Conservation (phyloP, 2,329 filamentous ascomycete genomes). For the Incumbomyces lentus region DNA sequence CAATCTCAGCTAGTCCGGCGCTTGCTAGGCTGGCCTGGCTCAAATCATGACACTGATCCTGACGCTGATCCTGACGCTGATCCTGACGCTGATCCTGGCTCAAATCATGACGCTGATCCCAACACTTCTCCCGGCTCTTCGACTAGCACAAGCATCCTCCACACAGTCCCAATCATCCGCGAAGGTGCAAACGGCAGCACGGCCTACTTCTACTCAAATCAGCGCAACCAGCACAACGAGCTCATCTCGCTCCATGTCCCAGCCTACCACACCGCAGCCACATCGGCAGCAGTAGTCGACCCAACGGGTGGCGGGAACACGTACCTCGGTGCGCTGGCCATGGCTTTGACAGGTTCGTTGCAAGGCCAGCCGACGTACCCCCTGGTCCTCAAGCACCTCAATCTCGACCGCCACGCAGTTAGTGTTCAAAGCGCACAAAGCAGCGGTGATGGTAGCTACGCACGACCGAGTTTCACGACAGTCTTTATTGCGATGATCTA, state of each 20-base stretch:
- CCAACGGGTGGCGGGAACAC: constrained; percentile 91
- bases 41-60: too few species aligned
- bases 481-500: constrained; percentile 64
- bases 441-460: not conserved
- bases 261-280: constrained; percentile 52
- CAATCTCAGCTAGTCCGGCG: constrained; percentile 24
- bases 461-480: constrained; percentile 2
- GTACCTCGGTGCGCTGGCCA: constrained; percentile 58
- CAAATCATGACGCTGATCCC: too few species aligned
- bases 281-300: constrained; percentile 55
- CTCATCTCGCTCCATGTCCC: constrained; percentile 54
- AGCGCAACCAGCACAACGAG: constrained; percentile 9
- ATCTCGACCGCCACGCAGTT: constrained; percentile 5
- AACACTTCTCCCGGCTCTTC: not conserved
- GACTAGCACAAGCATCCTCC: not conserved
- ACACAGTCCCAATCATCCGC: constrained; percentile 36
- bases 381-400: not conserved
- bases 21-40: constrained; percentile 26
- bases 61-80: not conserved
- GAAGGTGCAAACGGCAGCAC: constrained; percentile 52
- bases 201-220: constrained; percentile 30
- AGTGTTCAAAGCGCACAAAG: not conserved
- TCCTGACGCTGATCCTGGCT: too few species aligned
- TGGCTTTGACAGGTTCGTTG: constrained; percentile 38
- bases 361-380: constrained; percentile 20